phyloP scores from a whole-genome alignment of 192 early-diverging fungal genomes.

The Coemansia sp. region DNA sequence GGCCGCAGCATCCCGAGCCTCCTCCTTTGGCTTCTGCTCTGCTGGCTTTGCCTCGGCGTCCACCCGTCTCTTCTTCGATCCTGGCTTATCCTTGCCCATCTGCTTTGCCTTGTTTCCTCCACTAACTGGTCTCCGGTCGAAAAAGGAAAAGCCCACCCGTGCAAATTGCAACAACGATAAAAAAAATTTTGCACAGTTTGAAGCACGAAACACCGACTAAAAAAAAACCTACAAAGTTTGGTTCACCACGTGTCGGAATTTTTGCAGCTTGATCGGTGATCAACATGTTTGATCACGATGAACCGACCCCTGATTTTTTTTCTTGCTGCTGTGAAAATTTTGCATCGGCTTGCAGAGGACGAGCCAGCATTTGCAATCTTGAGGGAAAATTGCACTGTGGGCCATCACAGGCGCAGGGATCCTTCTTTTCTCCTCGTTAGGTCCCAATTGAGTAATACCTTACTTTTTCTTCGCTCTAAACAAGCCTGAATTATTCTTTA shows the following conservation, averaged over 20 bases:
- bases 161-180: no score
- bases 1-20: neutral
- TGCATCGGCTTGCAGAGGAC: constrained; percentile 10
- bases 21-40: constrained; percentile 4
- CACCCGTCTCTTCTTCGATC: neutral
- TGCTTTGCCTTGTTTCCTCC: no score
- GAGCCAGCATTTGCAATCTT: neutral
- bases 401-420: constrained; percentile 14
- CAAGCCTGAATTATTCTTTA: constrained; percentile 23
- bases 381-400: neutral
- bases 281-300: no score
- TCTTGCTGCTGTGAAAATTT: constrained; percentile 41
- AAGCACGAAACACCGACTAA: no score
- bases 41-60: constrained; percentile 5
- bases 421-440: constrained; percentile 50
- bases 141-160: no score
- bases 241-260: no score
- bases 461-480: constrained; percentile 17
- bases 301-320: no score
- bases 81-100: neutral
- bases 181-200: no score
- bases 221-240: no score
- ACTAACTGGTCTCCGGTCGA: no score
- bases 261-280: no score
- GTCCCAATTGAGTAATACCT: constrained; percentile 16